Base-by-base conservation (phyloP, 2,329 filamentous ascomycete species). In the Paraphoma sp. region DNA sequence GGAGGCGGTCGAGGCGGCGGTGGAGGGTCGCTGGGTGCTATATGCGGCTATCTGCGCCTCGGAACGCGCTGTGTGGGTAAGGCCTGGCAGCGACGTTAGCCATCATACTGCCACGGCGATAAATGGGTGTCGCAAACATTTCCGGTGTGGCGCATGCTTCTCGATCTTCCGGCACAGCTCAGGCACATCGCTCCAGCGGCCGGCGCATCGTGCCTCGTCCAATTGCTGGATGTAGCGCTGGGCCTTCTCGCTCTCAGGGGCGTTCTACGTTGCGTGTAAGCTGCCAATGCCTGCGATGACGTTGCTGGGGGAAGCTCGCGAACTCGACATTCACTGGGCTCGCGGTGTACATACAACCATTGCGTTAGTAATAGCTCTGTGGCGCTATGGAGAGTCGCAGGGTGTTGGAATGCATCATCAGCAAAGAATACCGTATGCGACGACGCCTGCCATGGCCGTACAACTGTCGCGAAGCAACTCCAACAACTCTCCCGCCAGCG, bases 91-190 rank as follows among this genome's bases (percentile, higher is more conserved):
- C 63, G 57, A 52, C 48, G 61, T 65, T 62, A 64, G 59, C 59
- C 53, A 48, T 59, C 41, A 57, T 47, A 42, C 53, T 45, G 45
- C 53, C 56, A 23, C 23, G 23, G 23, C 23, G 23, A 23, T 23
- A 23, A 23, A 5, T 23, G 23, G 23, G 52, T 53, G 51, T 52
- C 59, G 74, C 86, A 69, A 89, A 97, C 94, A 97, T 78, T 86
- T 86, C 76, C 91, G 87, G 59, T 91, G 86, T 41, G 93, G 89
- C 68, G 93, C 91, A 84, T 99, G 94, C 78, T 99, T 98, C 72
- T 90, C 90, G 71, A 98, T 86, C 79, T 99, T 99, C 75, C 94
- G 88, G 69, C 95, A 89, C 62, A 96, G 85, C 80, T 98, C 94
- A 28, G 92, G 91, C 30, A 98, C 85, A 30, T 91, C 87, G 65